Evolutionary conservation across 2,329 filamentous ascomycete genomes (phyloP), one percentile per base, ranked within the genome.

Genomic region (Cladophialophora psammophila): DNA sequence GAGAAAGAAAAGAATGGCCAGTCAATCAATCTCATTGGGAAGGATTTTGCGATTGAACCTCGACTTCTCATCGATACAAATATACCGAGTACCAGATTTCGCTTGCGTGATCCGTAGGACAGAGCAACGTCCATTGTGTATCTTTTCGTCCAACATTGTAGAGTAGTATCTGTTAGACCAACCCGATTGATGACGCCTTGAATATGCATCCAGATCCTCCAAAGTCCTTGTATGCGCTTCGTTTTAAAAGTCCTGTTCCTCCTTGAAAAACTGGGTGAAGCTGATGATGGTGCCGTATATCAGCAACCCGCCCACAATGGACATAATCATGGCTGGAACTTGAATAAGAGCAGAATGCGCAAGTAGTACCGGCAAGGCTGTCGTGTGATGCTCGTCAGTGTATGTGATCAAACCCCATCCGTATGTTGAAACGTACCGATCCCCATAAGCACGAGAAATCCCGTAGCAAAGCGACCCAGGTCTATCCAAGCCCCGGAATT

Each of bases 221-320:
- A 32, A 63, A 31, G 34, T 52, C 40, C 32, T 9, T n/a, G 10
- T 57, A 26, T n/a, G 18, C 42, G 13, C 50, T 54, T 42, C 56
- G 50, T 18, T 75, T 82, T 81, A 98, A 79, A 98, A 99, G 75
- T 98, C 95, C 77, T 96, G 91, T 78, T 98, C 93, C 80, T 98
- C 94, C 78, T 94, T 91, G 85, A 99, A 99, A 83, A 98, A 99
- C 89, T 97, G 91, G 72, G 91, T 90, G 80, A 99, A 99, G 82
- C 91, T 95, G 81, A 99, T 96, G 78, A 99, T 97, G 57, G 95
- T 99, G 65, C 93, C 92, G 81, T 99, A 99, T 78, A 99, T 99
- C 77, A 99, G 83, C 67, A 97, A 83, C 60, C 95, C 95, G 34
- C 95, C 95, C 60, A 94, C 82, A 74, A 99, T 91, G 60, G 92